Percentiles rank a stretch among this genome's conserved stretches.
Conservation (phyloP, 306 rosid genomes). For the Dryas alaskensis region DNA sequence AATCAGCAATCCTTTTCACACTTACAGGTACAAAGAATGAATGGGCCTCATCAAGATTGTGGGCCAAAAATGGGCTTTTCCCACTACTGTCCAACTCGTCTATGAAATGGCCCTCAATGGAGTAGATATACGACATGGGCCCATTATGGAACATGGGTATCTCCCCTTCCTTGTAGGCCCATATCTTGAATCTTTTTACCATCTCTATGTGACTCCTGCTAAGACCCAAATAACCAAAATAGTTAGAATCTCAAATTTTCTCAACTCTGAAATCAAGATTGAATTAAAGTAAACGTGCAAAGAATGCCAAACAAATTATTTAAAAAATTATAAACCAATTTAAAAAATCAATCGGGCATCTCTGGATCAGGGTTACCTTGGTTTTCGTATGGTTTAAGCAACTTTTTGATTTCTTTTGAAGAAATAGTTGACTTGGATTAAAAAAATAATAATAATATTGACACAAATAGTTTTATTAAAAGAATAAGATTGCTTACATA, state of each 20-base stretch:
- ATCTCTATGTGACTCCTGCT: conserved; percentile 63
- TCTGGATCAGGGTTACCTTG: not conserved
- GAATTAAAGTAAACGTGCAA: not conserved
- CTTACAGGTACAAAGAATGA: conserved; percentile 53
- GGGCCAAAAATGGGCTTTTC: conserved; percentile 33
- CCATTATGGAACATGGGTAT: conserved; percentile 55
- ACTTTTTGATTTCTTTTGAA: too few species aligned
- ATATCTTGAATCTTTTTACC: conserved; percentile 61
- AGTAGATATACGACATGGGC: conserved; percentile 58
- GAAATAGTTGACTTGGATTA: too few species aligned
- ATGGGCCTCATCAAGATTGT: conserved; percentile 50
- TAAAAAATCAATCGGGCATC: not conserved
- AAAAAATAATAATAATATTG: too few species aligned
- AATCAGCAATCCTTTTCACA: conserved; percentile 40
- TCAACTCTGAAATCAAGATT: too few species aligned
- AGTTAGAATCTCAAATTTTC: not conserved
- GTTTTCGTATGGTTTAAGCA: not conserved
- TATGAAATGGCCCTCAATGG: conserved; percentile 71
- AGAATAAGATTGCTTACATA: too few species aligned
- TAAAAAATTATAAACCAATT: too few species aligned
- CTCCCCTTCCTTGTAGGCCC: conserved; percentile 64
- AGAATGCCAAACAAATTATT: not conserved
- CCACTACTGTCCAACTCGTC: conserved; percentile 52
- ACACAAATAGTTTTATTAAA: too few species aligned
- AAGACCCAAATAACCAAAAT: not conserved